phyloP scores from a whole-genome alignment of 768 basidiomycete species.

The Asterophora lycoperdoides region DNA sequence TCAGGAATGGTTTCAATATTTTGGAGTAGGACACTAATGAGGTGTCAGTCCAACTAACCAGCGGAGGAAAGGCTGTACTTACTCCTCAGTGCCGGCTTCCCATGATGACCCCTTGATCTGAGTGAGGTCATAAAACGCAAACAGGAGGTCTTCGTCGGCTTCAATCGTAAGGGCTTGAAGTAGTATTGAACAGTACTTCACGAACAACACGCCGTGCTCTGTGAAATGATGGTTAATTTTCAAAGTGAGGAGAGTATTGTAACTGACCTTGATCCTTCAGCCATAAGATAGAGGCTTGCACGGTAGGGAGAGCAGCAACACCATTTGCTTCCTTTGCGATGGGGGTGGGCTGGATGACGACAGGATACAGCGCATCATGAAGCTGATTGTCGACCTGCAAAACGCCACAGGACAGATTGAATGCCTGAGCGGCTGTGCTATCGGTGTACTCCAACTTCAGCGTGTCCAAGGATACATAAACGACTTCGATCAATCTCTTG shows the following conservation, averaged over 20 bases:
- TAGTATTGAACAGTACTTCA: constrained; percentile 94
- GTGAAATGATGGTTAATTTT: background rate
- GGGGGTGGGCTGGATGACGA: constrained; percentile 91
- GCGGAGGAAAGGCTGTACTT: constrained; percentile 21
- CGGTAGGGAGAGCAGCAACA: constrained; percentile 79
- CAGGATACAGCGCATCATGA: constrained; percentile 92
- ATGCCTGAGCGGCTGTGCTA: constrained; percentile 72
- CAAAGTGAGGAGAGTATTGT: background rate
- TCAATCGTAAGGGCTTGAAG: constrained; percentile 94
- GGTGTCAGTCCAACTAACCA: constrained; percentile 4
- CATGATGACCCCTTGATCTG: constrained; percentile 91
- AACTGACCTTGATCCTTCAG: constrained; percentile 86
- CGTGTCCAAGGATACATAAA: constrained; percentile 77
- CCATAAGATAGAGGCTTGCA: constrained; percentile 85
- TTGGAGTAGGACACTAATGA: constrained; percentile 63
- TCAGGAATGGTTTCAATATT: constrained; percentile 66
- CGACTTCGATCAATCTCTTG: constrained; percentile 79
- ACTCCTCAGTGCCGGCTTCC: constrained; percentile 79
- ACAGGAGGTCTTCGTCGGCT: constrained; percentile 95
- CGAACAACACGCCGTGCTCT: constrained; percentile 98
- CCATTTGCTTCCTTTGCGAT: constrained; percentile 71
- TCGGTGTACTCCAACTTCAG: constrained; percentile 84
- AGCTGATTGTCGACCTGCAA: constrained; percentile 97
- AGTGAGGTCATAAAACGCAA: constrained; percentile 85
- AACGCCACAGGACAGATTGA: constrained; percentile 77